Conservation (phyloP, 768 basidiomycete species). For the Vishniacozyma victoriae region DNA sequence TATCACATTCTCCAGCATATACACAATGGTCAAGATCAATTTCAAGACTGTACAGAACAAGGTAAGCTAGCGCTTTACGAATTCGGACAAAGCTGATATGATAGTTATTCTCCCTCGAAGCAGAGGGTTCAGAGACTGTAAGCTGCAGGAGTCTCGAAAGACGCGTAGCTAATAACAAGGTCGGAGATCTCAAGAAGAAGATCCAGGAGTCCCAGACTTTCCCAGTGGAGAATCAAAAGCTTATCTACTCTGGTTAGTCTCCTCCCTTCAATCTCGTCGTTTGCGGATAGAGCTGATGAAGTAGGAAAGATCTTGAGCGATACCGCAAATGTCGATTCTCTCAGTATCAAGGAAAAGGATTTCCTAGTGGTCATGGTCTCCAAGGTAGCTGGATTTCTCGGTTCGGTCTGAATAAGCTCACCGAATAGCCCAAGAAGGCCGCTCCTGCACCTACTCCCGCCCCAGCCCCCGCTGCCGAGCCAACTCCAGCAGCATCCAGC, state of each 20-base stretch:
- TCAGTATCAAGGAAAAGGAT: slow-evolving; percentile 95
- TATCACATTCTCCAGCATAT: neutral
- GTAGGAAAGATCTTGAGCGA: slow-evolving; percentile 87
- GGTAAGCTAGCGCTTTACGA: slow-evolving; percentile 18
- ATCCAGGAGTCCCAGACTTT: slow-evolving; percentile 72
- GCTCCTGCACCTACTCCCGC: slow-evolving; percentile 43
- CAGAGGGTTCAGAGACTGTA: slow-evolving; percentile 64
- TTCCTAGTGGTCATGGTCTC: slow-evolving; percentile 99
- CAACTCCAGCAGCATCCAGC: slow-evolving; percentile 41
- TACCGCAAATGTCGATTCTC: slow-evolving; percentile 77
- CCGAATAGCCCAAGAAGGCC: slow-evolving; percentile 46
- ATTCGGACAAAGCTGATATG: neutral
- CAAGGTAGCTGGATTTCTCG: slow-evolving; percentile 58
- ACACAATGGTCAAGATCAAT: slow-evolving; percentile 71
- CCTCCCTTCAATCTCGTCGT: neutral
- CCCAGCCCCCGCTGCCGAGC: slow-evolving; percentile 29
- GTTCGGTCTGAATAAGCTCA: neutral
- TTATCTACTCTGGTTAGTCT: slow-evolving; percentile 81
- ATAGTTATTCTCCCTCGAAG: slow-evolving; percentile 77
- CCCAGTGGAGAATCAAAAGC: slow-evolving; percentile 69
- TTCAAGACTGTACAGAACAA: slow-evolving; percentile 90
- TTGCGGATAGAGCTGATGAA: neutral
- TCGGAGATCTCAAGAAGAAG: slow-evolving; percentile 75
- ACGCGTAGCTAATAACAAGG: slow-evolving; percentile 21
- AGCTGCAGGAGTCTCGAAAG: slow-evolving; percentile 8